Evolutionary conservation across 495 filamentous ascomycete genomes (phyloP).

Genomic region (Penicillium riverlandense): DNA sequence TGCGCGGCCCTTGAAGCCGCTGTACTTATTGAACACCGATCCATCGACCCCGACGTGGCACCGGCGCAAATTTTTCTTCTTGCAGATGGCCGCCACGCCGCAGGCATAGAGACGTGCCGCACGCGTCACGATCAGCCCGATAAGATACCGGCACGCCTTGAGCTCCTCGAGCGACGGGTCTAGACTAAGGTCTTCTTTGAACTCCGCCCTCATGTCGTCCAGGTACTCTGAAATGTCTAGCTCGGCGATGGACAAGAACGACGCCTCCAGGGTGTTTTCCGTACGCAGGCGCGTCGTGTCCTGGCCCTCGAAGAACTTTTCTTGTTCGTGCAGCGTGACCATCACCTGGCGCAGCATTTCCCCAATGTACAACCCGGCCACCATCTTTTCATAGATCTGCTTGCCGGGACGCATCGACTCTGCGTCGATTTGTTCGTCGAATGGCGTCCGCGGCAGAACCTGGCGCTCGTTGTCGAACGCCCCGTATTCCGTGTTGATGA

Average conservation of each 20-base stretch:
- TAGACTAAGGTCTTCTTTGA: slow-evolving; percentile 62
- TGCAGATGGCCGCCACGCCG: slow-evolving; percentile 85
- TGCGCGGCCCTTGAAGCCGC: slow-evolving; percentile 77
- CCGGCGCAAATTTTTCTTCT: slow-evolving; percentile 67
- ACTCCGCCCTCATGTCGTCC: slow-evolving; percentile 64
- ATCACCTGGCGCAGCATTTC: slow-evolving; percentile 38
- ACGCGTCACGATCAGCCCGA: slow-evolving; percentile 81
- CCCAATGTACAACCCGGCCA: slow-evolving; percentile 40
- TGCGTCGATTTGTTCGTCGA: slow-evolving; percentile 31
- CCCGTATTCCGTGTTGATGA: slow-evolving; percentile 97
- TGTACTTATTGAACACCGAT: slow-evolving; percentile 89
- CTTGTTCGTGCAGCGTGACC: slow-evolving; percentile 25
- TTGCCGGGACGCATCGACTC: slow-evolving; percentile 34
- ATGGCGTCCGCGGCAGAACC: slow-evolving; percentile 53
- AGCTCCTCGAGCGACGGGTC: slow-evolving; percentile 59
- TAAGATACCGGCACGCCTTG: slow-evolving; percentile 70
- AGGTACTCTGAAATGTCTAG: slow-evolving; percentile 63
- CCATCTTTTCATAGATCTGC: slow-evolving; percentile 45
- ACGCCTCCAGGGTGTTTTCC: slow-evolving; percentile 72
- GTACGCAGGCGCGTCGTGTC: slow-evolving; percentile 52
- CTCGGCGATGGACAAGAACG: slow-evolving; percentile 71
- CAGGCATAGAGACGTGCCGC: slow-evolving; percentile 85
- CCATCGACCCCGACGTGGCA: slow-evolving; percentile 94
- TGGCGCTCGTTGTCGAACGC: slow-evolving; percentile 90
- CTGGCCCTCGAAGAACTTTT: slow-evolving; percentile 24